These are phyloP conservation scores for Stentor coeruleus DNA, from an alignment of 73 alveolate genomes.

Conservation along the genomic window DNA sequence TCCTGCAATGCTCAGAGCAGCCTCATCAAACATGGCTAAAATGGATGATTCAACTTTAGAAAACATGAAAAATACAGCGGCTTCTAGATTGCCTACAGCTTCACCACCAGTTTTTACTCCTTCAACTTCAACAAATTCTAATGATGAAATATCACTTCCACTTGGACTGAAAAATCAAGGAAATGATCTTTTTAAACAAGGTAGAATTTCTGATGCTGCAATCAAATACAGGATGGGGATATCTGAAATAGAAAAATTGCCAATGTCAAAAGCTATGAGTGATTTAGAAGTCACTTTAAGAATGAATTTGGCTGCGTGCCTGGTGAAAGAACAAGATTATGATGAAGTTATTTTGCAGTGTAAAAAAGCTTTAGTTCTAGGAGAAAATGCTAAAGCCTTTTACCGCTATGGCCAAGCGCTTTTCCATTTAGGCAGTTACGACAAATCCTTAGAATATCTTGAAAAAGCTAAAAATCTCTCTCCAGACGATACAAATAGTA, in stretches of 20 bases:
- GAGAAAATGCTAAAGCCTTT: neutral
- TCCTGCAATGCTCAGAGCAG: neutral
- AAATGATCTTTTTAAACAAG: neutral
- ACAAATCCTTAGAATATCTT: neutral
- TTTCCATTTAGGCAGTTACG: neutral
- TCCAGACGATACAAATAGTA: neutral
- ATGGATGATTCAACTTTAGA: conserved; percentile 22
- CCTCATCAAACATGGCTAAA: neutral
- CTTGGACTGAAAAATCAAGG: conserved; percentile 12
- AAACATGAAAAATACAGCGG: conserved; percentile 4
- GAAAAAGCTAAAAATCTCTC: neutral
- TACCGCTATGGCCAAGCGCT: conserved; percentile 21
- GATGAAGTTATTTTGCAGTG: neutral
- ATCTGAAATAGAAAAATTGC: neutral
- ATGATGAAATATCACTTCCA: too few relatives aligned
- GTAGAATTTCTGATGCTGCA: neutral
- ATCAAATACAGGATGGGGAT: neutral
- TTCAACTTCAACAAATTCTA: too few relatives aligned
- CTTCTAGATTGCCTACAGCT: conserved; percentile 4
- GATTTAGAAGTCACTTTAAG: neutral
- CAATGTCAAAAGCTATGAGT: neutral
- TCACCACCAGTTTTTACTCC: conserved; percentile 21
- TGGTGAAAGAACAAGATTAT: neutral
- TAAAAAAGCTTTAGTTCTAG: neutral
- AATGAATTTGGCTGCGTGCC: conserved; percentile 11